Conservation (phyloP, 208 protist species). For the Wallacemonas sp. region DNA sequence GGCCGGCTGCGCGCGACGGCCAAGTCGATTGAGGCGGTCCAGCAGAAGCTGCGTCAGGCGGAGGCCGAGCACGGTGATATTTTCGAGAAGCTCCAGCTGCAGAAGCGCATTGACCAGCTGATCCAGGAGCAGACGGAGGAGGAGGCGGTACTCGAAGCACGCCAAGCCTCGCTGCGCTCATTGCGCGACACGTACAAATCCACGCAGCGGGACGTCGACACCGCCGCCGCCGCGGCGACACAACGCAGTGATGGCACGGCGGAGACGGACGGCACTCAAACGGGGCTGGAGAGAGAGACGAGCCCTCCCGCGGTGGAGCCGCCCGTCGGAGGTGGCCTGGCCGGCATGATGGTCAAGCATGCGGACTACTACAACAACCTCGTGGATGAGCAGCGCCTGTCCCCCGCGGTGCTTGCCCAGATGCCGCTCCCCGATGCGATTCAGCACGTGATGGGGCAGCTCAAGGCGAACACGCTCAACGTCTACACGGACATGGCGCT, state of each 20-base stretch:
- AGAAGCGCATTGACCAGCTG: conserved; percentile 72
- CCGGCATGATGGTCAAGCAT: conserved; percentile 38
- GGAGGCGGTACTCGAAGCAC: conserved; percentile 34
- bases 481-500: conserved; percentile 84
- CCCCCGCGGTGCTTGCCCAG: conserved; percentile 62
- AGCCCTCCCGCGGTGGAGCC: conserved; percentile 10
- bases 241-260: conserved; percentile 1
- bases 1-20: conserved; percentile 24
- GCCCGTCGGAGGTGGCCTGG: neutral
- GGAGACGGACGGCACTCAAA: too few species aligned
- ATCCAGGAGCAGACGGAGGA: conserved; percentile 47
- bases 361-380: conserved; percentile 41
- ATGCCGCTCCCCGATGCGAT: conserved; percentile 65
- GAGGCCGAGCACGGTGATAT: conserved; percentile 71
- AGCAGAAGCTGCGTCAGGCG: conserved; percentile 40
- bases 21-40: conserved; percentile 39
- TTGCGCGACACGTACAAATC: conserved; percentile 22
- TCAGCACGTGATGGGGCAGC: conserved; percentile 76
- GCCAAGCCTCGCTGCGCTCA: conserved; percentile 22
- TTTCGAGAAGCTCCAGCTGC: conserved; percentile 85
- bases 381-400: conserved; percentile 66
- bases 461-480: conserved; percentile 89
- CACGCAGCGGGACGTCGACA: neutral
- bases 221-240: conserved; percentile 12
- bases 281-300: too few species aligned